Conservation (phyloP, 208 protist species). For the Leishmania braziliensis region DNA sequence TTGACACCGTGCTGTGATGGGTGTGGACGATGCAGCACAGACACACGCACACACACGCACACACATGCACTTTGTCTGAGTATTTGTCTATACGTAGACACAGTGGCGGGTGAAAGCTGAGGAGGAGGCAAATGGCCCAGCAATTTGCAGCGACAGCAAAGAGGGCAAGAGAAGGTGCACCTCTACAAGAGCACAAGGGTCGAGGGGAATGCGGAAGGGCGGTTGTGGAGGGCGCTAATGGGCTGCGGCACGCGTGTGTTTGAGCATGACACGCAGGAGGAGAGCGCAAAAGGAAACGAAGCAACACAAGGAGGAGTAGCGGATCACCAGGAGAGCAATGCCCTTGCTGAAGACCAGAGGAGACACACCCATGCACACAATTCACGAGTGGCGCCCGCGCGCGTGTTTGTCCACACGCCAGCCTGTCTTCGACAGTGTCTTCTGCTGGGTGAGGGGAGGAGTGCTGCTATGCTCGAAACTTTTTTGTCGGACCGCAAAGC, state of each 20-base stretch:
- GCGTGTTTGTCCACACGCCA: not conserved
- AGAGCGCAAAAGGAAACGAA: not conserved
- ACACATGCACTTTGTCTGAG: not conserved
- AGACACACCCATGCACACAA: not conserved
- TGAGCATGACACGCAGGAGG: not conserved
- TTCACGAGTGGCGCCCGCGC: not conserved
- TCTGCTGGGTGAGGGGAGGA: not conserved
- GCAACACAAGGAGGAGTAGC: not conserved
- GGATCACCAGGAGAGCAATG: too few relatives aligned
- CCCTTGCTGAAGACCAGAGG: too few relatives aligned
- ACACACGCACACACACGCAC: constrained; percentile 1
- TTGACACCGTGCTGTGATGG: not conserved
- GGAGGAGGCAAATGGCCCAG: not conserved
- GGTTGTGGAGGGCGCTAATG: not conserved
- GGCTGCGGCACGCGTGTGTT: not conserved
- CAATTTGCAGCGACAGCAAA: not conserved
- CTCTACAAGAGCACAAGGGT: too few relatives aligned
- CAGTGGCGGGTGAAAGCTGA: not conserved
- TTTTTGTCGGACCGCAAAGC: not conserved
- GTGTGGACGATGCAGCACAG: not conserved
- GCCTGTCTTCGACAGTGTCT: not conserved
- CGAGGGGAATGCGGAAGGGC: too few relatives aligned
- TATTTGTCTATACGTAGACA: not conserved
- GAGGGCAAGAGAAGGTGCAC: not conserved
- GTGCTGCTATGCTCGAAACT: not conserved